A percentile compares a stretch with the other conserved stretches of the same genome.
phyloP scores from a whole-genome alignment of 2,329 filamentous ascomycete genomes.

The Aspergillus luchuensis region DNA sequence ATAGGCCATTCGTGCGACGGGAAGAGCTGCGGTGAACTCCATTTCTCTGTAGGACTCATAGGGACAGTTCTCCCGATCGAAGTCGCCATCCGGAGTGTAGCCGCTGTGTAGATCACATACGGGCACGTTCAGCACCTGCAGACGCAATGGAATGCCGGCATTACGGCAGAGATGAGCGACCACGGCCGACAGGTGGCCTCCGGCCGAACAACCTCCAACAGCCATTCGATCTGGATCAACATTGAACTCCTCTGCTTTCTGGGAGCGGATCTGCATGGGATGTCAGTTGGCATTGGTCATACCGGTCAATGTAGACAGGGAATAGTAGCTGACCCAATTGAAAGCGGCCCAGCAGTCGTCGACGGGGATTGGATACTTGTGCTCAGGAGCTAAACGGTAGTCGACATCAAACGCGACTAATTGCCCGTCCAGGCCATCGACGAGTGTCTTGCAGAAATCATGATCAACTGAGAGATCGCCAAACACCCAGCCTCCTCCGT shows the following conservation, averaged over 20 bases:
- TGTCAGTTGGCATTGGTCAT: slow-evolving; percentile 9
- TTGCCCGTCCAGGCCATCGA: slow-evolving; percentile 40
- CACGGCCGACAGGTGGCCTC: slow-evolving; percentile 44
- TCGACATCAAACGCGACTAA: slow-evolving; percentile 49
- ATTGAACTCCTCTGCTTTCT: slow-evolving; percentile 38
- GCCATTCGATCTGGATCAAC: slow-evolving; percentile 38
- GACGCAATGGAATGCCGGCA: slow-evolving; percentile 35
- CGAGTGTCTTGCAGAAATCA: slow-evolving; percentile 46
- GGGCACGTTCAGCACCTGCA: slow-evolving; percentile 43
- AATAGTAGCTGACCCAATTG: slow-evolving; percentile 36
- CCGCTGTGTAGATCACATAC: slow-evolving; percentile 39
- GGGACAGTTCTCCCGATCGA: slow-evolving; percentile 39
- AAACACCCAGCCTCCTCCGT: slow-evolving; percentile 49
- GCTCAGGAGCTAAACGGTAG: slow-evolving; percentile 46
- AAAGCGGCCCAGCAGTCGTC: slow-evolving; percentile 46
- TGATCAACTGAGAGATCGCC: slow-evolving; percentile 42
- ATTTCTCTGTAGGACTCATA: slow-evolving; percentile 46
- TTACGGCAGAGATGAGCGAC: slow-evolving; percentile 43
- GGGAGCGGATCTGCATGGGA: slow-evolving; percentile 30
- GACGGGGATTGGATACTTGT: slow-evolving; percentile 41
- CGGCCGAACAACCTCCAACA: slow-evolving; percentile 45
- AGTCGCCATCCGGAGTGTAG: slow-evolving; percentile 39
- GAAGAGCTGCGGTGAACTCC: slow-evolving; percentile 39
- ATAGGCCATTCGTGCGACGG: slow-evolving; percentile 42
- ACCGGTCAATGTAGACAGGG: background rate